Evolutionary conservation across 495 filamentous ascomycete species (phyloP), one percentile per base, ranked within the genome.

Genomic region (Aspergillus avenaceus): DNA sequence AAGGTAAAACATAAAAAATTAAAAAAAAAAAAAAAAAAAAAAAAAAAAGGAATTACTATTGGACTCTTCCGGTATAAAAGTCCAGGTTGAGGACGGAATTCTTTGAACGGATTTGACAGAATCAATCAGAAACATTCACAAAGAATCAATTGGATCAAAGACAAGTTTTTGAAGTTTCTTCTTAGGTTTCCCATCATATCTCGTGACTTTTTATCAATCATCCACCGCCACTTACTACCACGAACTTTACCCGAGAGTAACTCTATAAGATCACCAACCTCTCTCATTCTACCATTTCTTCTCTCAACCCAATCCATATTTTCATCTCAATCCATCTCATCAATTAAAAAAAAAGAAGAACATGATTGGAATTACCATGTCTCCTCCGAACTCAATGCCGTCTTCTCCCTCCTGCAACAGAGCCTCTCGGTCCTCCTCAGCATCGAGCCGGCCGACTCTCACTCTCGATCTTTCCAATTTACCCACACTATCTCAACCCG

Each of bases 381-480:
- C 66, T 2, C 55, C 64, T 23, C 60, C 63, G 9, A 49, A 38
- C 47, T 65, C 62, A 3, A 40, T 62, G 41, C 50, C 53, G 25
- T 60, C 60, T 2, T 64, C 64, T 28, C 63, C 66, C 22, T 59
- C 59, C 4, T 53, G 57, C 50, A 53, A 70, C 74, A 40, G 52
- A 23, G 55, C 81, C 71, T 46, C 72, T 67, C 54, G 53, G 8
- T 56, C 45, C 34, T 45, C 52, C 21, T 55, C 55, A 14, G 22
- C 58, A 22, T 54, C 52, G 16, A 60, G 72, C 43, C 76, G 48
- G 41, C 58, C 81, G 32, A 76, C 77, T n/a, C 80, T 93, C 45
- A 85, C 84, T 4, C 76, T 98, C 49, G 92, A 97, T 65, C 77
- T 98, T 27, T 84, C 84, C 52, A 84, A 76, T 62, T 64, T 97